Base-by-base conservation (phyloP, 495 filamentous ascomycete genomes). In the Neurospora sublineolata region DNA sequence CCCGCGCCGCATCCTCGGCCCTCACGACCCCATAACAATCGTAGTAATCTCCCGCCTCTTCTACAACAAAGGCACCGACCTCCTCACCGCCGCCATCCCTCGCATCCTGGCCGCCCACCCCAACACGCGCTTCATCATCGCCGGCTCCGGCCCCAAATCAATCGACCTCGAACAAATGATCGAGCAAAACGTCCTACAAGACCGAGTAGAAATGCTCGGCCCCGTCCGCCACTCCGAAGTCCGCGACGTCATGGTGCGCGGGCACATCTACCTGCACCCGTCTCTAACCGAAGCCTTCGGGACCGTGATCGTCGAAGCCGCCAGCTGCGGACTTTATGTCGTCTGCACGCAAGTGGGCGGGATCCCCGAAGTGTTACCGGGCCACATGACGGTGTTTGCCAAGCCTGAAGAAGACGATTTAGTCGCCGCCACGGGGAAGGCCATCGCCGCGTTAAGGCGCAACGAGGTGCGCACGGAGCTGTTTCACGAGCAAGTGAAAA, bases 151-250 rank as follows among this genome's bases (percentile, higher is more conserved):
- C 0, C 95, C 95, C 23, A 97, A 98, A 81, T 93, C 94, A 20
- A 99, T 99, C 74, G 95, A 99, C 80, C 82, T 99, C 2, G 94
- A 99, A 78, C 95, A 99, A 76, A 99, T 97, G 93, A 85, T 99
- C 14, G 95, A 99, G 83, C 89, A 92, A 68, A 93, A 94, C 76
- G 93, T 97, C n/a, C 83, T 97, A 12, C 96, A 98, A 77, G 94
- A 97, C 80, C 89, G 92, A 40, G 93, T 99, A 7, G 92, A 95
- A 76, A 89, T 98, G 84, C 85, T 98, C 16, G 95, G 95, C 18
- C 88, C 94, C 6, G 88, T 98, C 33, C 89, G 95, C 23, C 95
- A 99, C 78, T 96, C 98, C 78, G 93, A 98, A 75, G 95, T 99
- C 1, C 89, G 95, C 44, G 92, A 98, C 80, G 94, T 99, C n/a